phyloP scores from a whole-genome alignment of 129 eudicot species.

The Artemisia tridentata region DNA sequence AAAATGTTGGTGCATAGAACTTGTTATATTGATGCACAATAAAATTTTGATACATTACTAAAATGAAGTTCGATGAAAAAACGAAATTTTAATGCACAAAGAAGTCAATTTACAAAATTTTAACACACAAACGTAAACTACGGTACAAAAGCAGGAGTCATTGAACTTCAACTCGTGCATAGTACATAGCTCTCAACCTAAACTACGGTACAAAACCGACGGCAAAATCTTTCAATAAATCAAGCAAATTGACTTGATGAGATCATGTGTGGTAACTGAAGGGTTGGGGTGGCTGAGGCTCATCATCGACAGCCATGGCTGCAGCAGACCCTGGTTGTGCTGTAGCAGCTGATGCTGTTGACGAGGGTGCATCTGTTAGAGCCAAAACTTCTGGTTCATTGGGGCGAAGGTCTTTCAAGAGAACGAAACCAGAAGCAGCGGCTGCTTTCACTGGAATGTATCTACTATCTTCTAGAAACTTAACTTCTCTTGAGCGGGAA shows the following conservation, averaged over 20 bases:
- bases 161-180: too few relatives aligned
- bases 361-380: constrained; percentile 70
- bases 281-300: constrained; percentile 94
- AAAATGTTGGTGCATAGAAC: too few relatives aligned
- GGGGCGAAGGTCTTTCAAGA: constrained; percentile 76
- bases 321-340: constrained; percentile 57
- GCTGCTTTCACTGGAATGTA: constrained; percentile 82
- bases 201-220: too few relatives aligned
- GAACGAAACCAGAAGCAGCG: constrained; percentile 79
- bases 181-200: too few relatives aligned
- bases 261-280: constrained; percentile 73
- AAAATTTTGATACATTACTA: too few relatives aligned
- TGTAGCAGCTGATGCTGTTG: constrained; percentile 43
- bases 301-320: constrained; percentile 90
- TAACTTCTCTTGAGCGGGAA: constrained; percentile 88
- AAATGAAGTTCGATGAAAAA: too few relatives aligned
- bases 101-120: too few relatives aligned
- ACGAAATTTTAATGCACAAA: too few relatives aligned
- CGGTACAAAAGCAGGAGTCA: too few relatives aligned
- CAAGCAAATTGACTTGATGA: not conserved
- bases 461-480: constrained; percentile 74
- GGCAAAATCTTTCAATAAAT: not conserved
- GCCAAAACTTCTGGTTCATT: constrained; percentile 75
- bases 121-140: too few relatives aligned
- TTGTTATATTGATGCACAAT: too few relatives aligned